These are phyloP conservation scores for Candida lessepsii DNA, from an alignment of 805 yeast species.

Conservation along the genomic window DNA sequence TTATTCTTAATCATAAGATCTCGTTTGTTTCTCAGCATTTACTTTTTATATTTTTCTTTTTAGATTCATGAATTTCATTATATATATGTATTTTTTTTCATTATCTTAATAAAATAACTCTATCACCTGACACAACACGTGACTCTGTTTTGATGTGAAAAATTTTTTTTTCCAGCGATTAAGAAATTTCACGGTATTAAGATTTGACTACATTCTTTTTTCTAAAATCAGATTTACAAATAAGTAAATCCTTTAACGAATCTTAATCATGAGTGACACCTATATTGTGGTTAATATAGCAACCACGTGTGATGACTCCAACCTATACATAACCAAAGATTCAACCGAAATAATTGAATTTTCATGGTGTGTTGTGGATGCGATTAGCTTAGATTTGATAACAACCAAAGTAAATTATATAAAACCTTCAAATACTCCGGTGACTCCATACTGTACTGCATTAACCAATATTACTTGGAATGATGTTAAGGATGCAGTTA, in stretches of 20 bases:
- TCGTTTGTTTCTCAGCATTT: too few relatives aligned
- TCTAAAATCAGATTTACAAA: background rate
- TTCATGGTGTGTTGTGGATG: constrained; percentile 64
- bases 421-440: constrained; percentile 64
- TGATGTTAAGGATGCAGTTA: constrained; percentile 52
- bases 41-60: too few relatives aligned
- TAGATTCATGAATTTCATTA: too few relatives aligned
- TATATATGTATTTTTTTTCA: too few relatives aligned
- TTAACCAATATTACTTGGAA: constrained; percentile 60
- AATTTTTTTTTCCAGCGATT: background rate
- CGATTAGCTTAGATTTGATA: constrained; percentile 44
- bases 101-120: too few relatives aligned
- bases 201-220: constrained; percentile 7
- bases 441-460: constrained; percentile 56
- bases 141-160: background rate
- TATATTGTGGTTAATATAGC: constrained; percentile 62
- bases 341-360: constrained; percentile 65
- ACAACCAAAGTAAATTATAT: constrained; percentile 48
- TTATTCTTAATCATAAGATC: background rate
- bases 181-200: background rate
- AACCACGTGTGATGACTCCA: constrained; percentile 67
- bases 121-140: too few relatives aligned
- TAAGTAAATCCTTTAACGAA: background rate
- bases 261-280: constrained; percentile 44
- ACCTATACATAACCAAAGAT: constrained; percentile 59